A percentile compares a stretch with the other conserved stretches of the same genome.
Evolutionary conservation across 768 basidiomycete species (phyloP).

Genomic region (Astraeus odoratus): DNA sequence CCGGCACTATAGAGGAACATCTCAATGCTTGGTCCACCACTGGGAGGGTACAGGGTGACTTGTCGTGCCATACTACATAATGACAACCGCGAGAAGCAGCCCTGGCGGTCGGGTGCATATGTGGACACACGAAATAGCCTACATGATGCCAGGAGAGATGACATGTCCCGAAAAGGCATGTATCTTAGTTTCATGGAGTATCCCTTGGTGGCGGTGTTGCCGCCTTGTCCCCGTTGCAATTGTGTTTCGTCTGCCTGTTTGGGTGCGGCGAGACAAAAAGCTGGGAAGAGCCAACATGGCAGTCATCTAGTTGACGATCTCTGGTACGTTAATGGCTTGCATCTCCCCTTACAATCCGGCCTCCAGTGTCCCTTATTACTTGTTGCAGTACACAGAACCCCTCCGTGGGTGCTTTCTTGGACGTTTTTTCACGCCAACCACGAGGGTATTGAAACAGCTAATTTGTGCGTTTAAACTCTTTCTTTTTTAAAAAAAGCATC

Average conservation of each 20-base stretch:
- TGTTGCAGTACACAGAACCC: slow-evolving; percentile 3
- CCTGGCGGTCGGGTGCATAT: background rate
- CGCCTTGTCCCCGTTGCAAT: slow-evolving; percentile 17
- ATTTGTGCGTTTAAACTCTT: too few relatives aligned
- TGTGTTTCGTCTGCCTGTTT: slow-evolving; percentile 2
- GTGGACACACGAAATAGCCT: background rate
- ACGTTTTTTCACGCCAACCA: too few relatives aligned
- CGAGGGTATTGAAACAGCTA: too few relatives aligned
- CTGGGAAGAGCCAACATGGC: background rate
- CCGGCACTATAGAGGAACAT: too few relatives aligned
- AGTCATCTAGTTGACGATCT: background rate
- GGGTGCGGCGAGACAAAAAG: slow-evolving; percentile 13
- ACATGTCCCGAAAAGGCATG: slow-evolving; percentile 13
- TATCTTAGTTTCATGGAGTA: slow-evolving; percentile 11
- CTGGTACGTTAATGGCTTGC: slow-evolving; percentile 1
- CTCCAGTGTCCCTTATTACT: background rate
- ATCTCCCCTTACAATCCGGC: background rate
- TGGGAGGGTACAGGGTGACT: too few relatives aligned
- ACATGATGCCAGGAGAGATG: background rate
- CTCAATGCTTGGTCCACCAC: too few relatives aligned
- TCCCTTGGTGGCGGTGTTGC: slow-evolving; percentile 16
- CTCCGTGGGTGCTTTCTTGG: too few relatives aligned
- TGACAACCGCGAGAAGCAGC: too few relatives aligned
- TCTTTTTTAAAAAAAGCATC: background rate
- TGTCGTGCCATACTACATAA: too few relatives aligned